Conservation (phyloP, 768 basidiomycete genomes). For the Termitomyces titanicus region DNA sequence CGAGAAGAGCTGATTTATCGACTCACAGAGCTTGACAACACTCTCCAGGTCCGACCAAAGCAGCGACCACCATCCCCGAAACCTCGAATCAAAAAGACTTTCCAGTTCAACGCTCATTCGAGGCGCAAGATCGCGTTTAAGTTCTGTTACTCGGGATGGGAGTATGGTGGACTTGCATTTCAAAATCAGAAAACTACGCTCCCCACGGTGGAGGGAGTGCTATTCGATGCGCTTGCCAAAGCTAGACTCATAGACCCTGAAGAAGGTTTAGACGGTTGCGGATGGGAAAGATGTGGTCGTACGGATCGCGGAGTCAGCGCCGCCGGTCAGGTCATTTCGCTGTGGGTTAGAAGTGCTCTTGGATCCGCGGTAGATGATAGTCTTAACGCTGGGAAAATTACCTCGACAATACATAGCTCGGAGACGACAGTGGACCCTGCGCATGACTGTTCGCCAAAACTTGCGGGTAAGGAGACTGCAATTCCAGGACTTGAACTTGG, state of each 20-base stretch:
- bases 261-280: conserved; percentile 79
- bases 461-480: neutral
- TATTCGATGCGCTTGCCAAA: conserved; percentile 77
- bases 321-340: conserved; percentile 87
- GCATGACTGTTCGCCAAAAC: neutral
- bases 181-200: conserved; percentile 69
- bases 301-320: conserved; percentile 96
- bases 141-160: conserved; percentile 90
- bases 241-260: conserved; percentile 73
- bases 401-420: conserved; percentile 8
- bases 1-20: conserved; percentile 69
- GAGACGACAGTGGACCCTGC: neutral
- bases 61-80: conserved; percentile 23
- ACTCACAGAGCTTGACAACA: conserved; percentile 51
- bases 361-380: conserved; percentile 15
- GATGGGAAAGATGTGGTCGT: conserved; percentile 88
- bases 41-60: conserved; percentile 22
- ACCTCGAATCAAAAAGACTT: conserved; percentile 26
- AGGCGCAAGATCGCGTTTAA: conserved; percentile 90
- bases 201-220: conserved; percentile 87
- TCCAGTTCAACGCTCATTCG: conserved; percentile 67
- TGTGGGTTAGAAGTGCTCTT: conserved; percentile 82
- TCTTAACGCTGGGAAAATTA: neutral
- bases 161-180: conserved; percentile 86
- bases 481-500: conserved; percentile 19